Conservation (phyloP, 768 basidiomycete genomes). For the Steccherinum ochraceum region DNA sequence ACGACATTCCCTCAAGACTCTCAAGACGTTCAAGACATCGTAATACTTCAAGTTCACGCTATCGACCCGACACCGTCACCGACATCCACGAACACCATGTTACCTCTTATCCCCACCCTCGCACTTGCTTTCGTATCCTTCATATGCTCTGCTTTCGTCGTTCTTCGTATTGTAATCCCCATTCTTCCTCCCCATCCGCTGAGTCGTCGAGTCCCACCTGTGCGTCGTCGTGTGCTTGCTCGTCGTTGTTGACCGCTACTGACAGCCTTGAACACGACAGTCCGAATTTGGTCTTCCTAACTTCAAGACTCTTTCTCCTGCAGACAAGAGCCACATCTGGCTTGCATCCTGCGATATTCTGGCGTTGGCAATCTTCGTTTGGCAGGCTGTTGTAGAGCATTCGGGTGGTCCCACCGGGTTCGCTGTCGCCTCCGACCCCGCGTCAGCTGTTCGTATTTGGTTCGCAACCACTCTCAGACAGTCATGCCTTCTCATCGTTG, state of each 20-base stretch:
- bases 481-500: slow-evolving; percentile 59
- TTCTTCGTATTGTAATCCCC: slow-evolving; percentile 70
- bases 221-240: slow-evolving; percentile 28
- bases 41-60: slow-evolving; percentile 8
- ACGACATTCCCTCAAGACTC: slow-evolving; percentile 21
- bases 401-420: slow-evolving; percentile 38
- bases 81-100: slow-evolving; percentile 35
- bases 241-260: slow-evolving; percentile 14
- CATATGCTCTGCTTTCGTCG: slow-evolving; percentile 64
- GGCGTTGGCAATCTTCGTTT: slow-evolving; percentile 56
- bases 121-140: slow-evolving; percentile 67
- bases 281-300: slow-evolving; percentile 72
- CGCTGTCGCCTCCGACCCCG: slow-evolving; percentile 40
- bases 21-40: neutral
- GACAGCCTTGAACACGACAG: slow-evolving; percentile 30
- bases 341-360: slow-evolving; percentile 61
- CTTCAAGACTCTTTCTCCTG: slow-evolving; percentile 57
- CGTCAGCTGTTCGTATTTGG: slow-evolving; percentile 61
- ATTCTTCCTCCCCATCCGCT: slow-evolving; percentile 68
- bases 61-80: slow-evolving; percentile 16
- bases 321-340: slow-evolving; percentile 72
- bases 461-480: slow-evolving; percentile 60
- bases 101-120: slow-evolving; percentile 62
- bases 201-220: slow-evolving; percentile 69
- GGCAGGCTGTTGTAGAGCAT: slow-evolving; percentile 56